These are phyloP conservation scores for Citrus mangshanensis DNA, from an alignment of 345 rosid species.

Conservation along the genomic window DNA sequence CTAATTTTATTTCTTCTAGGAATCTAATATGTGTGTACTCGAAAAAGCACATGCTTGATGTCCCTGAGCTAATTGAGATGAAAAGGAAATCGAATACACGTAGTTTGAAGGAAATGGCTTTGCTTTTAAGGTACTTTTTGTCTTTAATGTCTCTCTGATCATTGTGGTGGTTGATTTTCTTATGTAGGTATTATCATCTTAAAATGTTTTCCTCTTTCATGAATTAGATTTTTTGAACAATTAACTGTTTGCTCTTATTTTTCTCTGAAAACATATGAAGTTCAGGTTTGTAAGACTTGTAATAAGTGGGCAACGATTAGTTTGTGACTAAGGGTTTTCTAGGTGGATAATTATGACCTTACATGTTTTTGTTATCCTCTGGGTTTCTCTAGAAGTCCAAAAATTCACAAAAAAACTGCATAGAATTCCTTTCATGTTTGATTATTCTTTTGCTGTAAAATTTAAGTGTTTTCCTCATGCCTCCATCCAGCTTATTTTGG, in stretches of 20 bases:
- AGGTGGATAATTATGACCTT: background rate
- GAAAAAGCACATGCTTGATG: constrained; percentile 91
- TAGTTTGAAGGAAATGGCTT: constrained; percentile 96
- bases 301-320: background rate
- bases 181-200: background rate
- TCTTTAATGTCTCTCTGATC: background rate
- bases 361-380: background rate
- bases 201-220: background rate
- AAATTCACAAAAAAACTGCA: background rate
- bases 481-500: background rate
- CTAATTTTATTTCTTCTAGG: constrained; percentile 37
- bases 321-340: background rate
- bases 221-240: background rate
- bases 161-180: background rate
- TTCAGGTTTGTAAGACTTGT: background rate
- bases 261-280: background rate
- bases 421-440: background rate
- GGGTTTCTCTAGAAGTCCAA: background rate
- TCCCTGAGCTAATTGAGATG: constrained; percentile 83
- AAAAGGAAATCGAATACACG: constrained; percentile 85
- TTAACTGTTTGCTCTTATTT: background rate
- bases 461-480: background rate
- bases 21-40: constrained; percentile 96
- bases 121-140: constrained; percentile 64
- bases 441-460: background rate